Percentiles rank a stretch among this genome's conserved stretches.
Conservation (phyloP, 1,284 basidiomycete species). For the Trichosporon coremiiforme region DNA sequence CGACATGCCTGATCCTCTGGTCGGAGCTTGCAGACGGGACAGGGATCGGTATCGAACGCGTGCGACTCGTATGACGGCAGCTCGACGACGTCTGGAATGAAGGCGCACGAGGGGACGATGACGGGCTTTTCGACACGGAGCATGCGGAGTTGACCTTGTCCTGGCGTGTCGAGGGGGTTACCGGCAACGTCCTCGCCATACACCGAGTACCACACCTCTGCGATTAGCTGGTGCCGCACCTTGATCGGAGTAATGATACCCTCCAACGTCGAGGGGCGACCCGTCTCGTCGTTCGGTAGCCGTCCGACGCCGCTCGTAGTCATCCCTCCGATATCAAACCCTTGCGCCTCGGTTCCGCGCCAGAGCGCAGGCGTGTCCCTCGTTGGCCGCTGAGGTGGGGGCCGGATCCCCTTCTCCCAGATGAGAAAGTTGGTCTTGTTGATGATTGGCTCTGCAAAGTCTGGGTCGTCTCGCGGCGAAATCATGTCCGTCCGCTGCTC, state of each 20-base stretch:
- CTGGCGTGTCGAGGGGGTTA: constrained; percentile 8
- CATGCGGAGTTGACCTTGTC: constrained; percentile 25
- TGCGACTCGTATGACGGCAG: constrained; percentile 32
- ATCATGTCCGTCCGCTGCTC: constrained; percentile 39
- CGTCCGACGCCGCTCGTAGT: constrained; percentile 31
- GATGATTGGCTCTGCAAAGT: constrained; percentile 23
- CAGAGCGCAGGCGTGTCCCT: constrained; percentile 37
- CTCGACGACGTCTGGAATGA: constrained; percentile 33
- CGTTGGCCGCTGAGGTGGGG: constrained; percentile 27
- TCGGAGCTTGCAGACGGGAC: constrained; percentile 31
- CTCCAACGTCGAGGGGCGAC: constrained; percentile 43
- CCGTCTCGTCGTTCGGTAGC: constrained; percentile 45
- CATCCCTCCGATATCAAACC: constrained; percentile 28
- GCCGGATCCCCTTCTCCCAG: constrained; percentile 30
- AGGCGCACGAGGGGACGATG: constrained; percentile 26
- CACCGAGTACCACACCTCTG: constrained; percentile 49
- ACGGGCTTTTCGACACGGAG: constrained; percentile 25
- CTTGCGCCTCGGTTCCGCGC: constrained; percentile 34
- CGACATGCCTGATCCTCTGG: constrained; percentile 31
- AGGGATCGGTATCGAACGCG: constrained; percentile 27
- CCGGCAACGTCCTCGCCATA: constrained; percentile 40
- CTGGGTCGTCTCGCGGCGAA: constrained; percentile 42
- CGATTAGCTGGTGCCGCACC: constrained; percentile 41
- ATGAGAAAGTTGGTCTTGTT: constrained; percentile 30
- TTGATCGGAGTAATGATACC: constrained; percentile 46